Base-by-base conservation (phyloP, 83 land plant genomes). In the Diphasiastrum complanatum region DNA sequence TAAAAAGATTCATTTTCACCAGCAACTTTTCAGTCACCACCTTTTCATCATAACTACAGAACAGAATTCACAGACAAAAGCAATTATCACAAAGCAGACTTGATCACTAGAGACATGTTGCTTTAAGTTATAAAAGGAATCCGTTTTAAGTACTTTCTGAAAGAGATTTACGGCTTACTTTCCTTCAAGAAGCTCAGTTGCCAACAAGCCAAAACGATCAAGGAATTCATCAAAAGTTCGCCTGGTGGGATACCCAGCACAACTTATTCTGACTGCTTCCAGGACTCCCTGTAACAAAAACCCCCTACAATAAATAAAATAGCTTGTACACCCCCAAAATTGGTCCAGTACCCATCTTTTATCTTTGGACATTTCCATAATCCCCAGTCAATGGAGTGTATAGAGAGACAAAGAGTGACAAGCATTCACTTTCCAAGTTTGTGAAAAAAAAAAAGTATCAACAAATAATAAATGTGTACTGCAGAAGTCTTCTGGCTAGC, bases 1-100 rank as follows among this genome's bases (percentile, higher is more conserved):
- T 85, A 46, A 37, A 67, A 41, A 88, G 67, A 27, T 79, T 81
- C 73, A 62, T 67, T 60, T 78, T 85, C 43, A 80, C 84, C 54
- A 88, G 51, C 61, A 88, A 70, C 78, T 76, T 78, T 60, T 73
- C 69, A 60, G 91, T 85, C 35, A 82, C 82, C 33, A 66, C 60
- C 61, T 68, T 85, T 47, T 88, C 95, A 62, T 88, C 95, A 60
- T 61, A 75, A 65, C 95, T 88, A 74, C 32, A 32, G 60, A 71
- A 41, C 32, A 48, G 40, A 75, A 48, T 38, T 14, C 51, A 51
- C 16, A 60, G 5, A 37, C 26, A 31, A 34, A 34, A 35, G 30
- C 30, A 50, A 48, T 46, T 49, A 32, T 2, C 30, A 54, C 23
- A n/a, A n/a, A n/a, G n/a, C n/a, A n/a, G n/a, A n/a, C n/a, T n/a